A percentile compares a stretch with the other conserved stretches of the same genome.
phyloP scores from a whole-genome alignment of 2,329 filamentous ascomycete species.

The Laburnicola sp. region DNA sequence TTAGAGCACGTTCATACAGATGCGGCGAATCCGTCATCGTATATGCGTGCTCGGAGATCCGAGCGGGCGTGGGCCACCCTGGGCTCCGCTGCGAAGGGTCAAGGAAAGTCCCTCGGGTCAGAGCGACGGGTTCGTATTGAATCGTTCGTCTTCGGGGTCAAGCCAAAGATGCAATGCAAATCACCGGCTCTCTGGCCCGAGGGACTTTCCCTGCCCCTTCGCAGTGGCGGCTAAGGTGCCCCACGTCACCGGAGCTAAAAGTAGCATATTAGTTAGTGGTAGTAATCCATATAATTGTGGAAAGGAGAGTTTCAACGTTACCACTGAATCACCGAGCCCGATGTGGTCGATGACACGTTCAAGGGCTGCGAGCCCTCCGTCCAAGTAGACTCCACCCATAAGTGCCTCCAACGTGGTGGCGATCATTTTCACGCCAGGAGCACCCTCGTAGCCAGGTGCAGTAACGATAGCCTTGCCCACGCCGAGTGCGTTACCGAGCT shows the following conservation, averaged over 20 bases:
- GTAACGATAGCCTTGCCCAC: background rate
- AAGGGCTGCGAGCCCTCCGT: constrained; percentile 6
- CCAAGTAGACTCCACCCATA: constrained; percentile 6
- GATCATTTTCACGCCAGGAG: background rate
- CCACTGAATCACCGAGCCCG: background rate
- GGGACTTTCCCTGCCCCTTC: background rate
- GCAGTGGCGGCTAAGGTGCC: background rate
- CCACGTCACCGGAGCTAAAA: background rate
- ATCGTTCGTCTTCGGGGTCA: background rate
- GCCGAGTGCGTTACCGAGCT: background rate
- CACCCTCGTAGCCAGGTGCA: background rate
- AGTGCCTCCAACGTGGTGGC: constrained; percentile 9
- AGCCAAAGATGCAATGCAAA: background rate
- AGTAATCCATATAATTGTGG: background rate
- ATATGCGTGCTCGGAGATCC: background rate
- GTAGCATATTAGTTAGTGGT: background rate
- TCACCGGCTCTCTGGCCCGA: background rate
- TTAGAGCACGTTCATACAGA: too few relatives aligned
- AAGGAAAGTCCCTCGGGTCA: background rate
- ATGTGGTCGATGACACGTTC: constrained; percentile 1
- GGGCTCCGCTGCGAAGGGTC: background rate
- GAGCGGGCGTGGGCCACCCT: background rate
- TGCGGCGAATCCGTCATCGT: background rate
- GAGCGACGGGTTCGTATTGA: background rate
- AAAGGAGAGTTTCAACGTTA: background rate